Base-by-base conservation (phyloP, 2,329 filamentous ascomycete species). In the Neopestalotiopsis sp. region DNA sequence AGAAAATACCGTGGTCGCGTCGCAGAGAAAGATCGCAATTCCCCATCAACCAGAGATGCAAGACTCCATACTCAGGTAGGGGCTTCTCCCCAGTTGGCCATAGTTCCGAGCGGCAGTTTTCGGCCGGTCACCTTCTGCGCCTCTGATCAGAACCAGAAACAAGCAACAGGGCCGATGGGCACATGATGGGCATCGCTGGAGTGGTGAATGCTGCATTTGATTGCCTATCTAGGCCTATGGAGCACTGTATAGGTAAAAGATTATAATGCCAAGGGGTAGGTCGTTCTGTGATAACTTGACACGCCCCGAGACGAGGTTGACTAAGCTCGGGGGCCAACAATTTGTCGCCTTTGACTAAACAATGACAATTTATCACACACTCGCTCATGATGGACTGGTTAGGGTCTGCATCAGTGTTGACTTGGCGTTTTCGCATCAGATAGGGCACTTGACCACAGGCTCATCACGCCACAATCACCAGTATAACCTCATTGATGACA, bases 1-100 rank as follows among this genome's bases (percentile, higher is more conserved):
- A 34, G 20, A 66, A 45, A 66, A 66, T 58, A 38, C 63, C 63
- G 63, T 58, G 28, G 63, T 42, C 42, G 42, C 28, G 42, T 66
- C 32, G 30, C 63, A 66, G 63, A 66, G 20, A 66, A 66, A 56
- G 24, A 24, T 34, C 30, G 20, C 63, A 66, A 38, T 66, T 38
- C 53, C 53, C 49, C 63, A 66, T 58, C 30, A 32, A 42, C 24
- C 63, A 65, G 24, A 45, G 20, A 62, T 34, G 34, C 17, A 17
- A 12, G 32, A 30, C 59, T 38, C 63, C 63, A 58, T 66, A 56
- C n/a, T 34, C 42, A 17, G 28, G 28, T 24, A 65, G 42, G 28
- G 12, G n/a, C n/a, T 20, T 28, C n/a, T 53, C 45, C 45, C 45
- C 57, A 61, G 28, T 53, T 53, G 45, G 45, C 17, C 45, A 53